phyloP scores from a whole-genome alignment of 2,329 filamentous ascomycete genomes.

The Colletotrichum kahawae region DNA sequence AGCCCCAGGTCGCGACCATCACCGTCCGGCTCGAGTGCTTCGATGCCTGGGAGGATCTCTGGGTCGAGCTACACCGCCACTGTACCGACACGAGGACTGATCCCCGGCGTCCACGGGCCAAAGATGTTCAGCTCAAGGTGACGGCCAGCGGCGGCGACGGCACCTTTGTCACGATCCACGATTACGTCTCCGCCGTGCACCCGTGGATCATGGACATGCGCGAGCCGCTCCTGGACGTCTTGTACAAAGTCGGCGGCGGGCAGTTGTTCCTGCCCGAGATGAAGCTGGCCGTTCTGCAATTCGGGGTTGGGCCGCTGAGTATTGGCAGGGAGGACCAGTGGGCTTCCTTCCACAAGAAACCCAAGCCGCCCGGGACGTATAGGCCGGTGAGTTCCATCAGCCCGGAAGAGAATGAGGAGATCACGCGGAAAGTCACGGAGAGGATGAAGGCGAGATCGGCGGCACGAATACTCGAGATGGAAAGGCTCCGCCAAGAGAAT shows the following conservation, averaged over 20 bases:
- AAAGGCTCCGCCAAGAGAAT: background rate
- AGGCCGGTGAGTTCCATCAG: background rate
- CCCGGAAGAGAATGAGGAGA: background rate
- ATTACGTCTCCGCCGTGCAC: conserved; percentile 26
- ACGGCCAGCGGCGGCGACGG: background rate
- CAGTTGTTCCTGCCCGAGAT: background rate
- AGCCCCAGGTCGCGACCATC: background rate
- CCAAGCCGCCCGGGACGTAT: background rate
- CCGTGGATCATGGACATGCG: conserved; percentile 23
- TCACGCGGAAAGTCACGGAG: background rate
- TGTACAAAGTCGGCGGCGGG: background rate
- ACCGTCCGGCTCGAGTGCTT: background rate
- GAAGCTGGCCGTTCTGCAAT: background rate
- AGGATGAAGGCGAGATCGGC: background rate
- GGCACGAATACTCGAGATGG: background rate
- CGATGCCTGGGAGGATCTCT: background rate
- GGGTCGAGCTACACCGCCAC: background rate
- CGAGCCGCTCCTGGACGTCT: background rate
- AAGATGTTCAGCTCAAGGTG: conserved; percentile 15
- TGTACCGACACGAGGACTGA: background rate
- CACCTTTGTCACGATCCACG: conserved; percentile 26
- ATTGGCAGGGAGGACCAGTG: background rate
- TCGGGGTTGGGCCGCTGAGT: background rate
- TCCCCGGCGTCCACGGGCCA: background rate
- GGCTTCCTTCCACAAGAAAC: background rate